Base-by-base conservation (phyloP, 768 basidiomycete genomes). In the Leccinum obscurum region DNA sequence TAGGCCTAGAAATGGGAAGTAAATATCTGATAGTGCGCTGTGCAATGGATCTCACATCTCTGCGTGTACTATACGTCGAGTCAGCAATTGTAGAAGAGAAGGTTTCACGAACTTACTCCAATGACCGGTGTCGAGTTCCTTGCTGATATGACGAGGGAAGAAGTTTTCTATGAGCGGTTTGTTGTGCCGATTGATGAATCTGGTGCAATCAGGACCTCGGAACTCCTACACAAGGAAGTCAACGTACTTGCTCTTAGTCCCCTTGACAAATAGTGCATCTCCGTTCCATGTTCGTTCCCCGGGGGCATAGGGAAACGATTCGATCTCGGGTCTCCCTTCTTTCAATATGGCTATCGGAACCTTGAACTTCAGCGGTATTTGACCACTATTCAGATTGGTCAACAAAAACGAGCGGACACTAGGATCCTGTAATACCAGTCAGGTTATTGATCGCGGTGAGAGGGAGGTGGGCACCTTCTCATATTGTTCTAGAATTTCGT, bases 391-490 rank as follows among this genome's bases (percentile, higher is more conserved):
- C 22, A 94, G 78, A 74, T 97, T 97, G 13, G 95, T 95, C 35
- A 96, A 77, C 22, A 97, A 79, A 76, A 95, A 97, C 53, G 92
- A 87, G 28, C 92, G 86, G 30, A 91, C 81, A 50, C 80, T 76
- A 0, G 88, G 73, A 52, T 92, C 86, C 95, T 96, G 62, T n/a
- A 24, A 30, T 48, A 3, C 52, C 15, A 32, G n/a, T 75, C 14
- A 69, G 32, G 46, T 15, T 24, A 37, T 11, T 13, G 6, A 22
- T 22, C 8, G 15, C 22, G 20, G 34, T 3, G 6, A 24, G 24
- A 3, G 20, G 8, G 32, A 37, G 9, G 59, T 55, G 74, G 79
- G 4, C 55, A 89, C 93, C 55, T 82, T 75, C 69, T 95, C 92
- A 55, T 81, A 82, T 54, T 80, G 73, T 14, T 78, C 70, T 8